Conservation (phyloP, 2,329 filamentous ascomycete species). For the Trichoderma harzianum region DNA sequence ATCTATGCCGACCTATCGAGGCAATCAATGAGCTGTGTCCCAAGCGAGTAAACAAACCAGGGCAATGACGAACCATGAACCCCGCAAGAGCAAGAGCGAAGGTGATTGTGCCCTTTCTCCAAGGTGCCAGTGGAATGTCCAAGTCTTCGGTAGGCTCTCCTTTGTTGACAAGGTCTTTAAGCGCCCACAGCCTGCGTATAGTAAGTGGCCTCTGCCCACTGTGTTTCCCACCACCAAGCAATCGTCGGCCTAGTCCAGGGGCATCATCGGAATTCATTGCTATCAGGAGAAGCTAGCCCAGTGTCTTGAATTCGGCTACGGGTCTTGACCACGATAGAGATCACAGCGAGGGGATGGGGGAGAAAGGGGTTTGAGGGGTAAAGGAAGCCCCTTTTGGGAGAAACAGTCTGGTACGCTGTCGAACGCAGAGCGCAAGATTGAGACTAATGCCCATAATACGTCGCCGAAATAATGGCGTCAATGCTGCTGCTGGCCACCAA, state of each 20-base stretch:
- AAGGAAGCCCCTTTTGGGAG: not conserved
- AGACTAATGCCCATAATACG: not conserved
- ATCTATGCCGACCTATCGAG: not conserved
- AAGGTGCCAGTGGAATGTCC: not conserved
- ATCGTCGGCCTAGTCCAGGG: not conserved
- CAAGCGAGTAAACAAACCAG: not conserved
- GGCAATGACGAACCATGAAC: not conserved
- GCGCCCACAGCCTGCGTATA: not conserved
- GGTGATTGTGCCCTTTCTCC: not conserved
- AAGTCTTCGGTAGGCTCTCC: not conserved
- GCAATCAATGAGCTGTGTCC: not conserved
- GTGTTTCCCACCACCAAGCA: not conserved
- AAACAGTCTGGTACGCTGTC: not conserved
- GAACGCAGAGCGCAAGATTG: not conserved
- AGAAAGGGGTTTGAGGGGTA: not conserved
- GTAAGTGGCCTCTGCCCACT: not conserved
- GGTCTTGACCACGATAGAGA: not conserved
- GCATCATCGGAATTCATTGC: not conserved
- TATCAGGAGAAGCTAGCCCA: not conserved
- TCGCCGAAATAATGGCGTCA: not conserved
- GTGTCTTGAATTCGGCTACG: not conserved
- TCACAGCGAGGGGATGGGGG: not conserved
- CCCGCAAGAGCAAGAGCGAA: conserved; percentile 1
- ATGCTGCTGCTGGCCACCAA: not conserved
- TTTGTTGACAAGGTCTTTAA: not conserved